Conservation (phyloP, 805 yeast species). For the Candida saitoana region DNA sequence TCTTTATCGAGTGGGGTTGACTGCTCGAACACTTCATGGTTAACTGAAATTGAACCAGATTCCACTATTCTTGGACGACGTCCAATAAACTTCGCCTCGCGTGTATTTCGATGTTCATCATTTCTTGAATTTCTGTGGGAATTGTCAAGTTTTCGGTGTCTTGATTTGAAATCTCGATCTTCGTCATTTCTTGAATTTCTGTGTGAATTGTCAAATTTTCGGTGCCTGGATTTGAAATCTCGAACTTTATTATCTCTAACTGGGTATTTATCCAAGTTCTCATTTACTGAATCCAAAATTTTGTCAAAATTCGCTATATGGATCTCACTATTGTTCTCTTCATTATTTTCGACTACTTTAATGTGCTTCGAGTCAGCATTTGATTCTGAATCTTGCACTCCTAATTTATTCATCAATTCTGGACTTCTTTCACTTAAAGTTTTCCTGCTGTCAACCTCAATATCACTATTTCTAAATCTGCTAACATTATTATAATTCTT, state of each 20-base stretch:
- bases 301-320: not conserved
- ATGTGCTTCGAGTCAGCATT: not conserved
- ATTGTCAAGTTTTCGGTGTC: not conserved
- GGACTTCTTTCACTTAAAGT: not conserved
- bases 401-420: not conserved
- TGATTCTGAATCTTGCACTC: not conserved
- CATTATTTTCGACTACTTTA: not conserved
- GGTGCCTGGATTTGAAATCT: not conserved
- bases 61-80: not conserved
- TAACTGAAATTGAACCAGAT: slow-evolving; percentile 4
- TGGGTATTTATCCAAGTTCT: not conserved
- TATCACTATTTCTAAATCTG: not conserved
- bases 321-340: not conserved
- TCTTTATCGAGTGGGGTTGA: slow-evolving; percentile 15
- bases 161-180: not conserved
- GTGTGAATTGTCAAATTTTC: not conserved
- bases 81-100: not conserved
- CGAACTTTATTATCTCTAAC: too few species aligned
- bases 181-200: not conserved
- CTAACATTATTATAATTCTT: too few species aligned
- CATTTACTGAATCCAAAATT: not conserved
- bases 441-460: not conserved
- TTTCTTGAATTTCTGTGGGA: not conserved
- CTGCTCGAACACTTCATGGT: slow-evolving; percentile 10
- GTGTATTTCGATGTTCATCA: not conserved